Evolutionary conservation across 78 protist genomes (phyloP).

Genomic region (Andalucia godoyi): DNA sequence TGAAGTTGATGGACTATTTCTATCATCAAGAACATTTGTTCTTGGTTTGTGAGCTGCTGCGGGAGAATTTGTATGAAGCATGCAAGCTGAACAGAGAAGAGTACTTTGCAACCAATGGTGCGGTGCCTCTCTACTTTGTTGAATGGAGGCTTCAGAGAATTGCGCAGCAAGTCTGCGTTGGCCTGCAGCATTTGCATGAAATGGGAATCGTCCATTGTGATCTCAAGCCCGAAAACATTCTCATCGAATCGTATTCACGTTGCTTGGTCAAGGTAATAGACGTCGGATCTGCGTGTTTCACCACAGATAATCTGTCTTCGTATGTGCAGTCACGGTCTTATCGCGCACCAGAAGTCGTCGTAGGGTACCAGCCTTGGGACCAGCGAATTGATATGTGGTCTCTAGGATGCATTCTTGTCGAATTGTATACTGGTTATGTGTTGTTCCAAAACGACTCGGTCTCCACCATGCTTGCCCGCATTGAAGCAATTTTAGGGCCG

Average conservation of each 20-base stretch:
- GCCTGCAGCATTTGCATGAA: conserved; percentile 26
- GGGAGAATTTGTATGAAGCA: conserved; percentile 62
- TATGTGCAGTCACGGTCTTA: conserved; percentile 59
- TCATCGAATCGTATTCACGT: conserved; percentile 14
- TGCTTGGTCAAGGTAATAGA: conserved; percentile 59
- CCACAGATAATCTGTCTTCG: conserved; percentile 30
- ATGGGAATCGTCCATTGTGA: conserved; percentile 61
- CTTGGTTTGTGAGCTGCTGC: conserved; percentile 58
- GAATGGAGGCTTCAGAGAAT: conserved; percentile 47
- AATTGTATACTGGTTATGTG: conserved; percentile 50
- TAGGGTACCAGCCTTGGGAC: conserved; percentile 15
- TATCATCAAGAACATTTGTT: conserved; percentile 67
- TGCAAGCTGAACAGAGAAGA: conserved; percentile 29
- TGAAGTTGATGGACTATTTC: conserved; percentile 50
- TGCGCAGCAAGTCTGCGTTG: conserved; percentile 14
- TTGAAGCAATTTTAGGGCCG: conserved; percentile 11
- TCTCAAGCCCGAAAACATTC: conserved; percentile 75
- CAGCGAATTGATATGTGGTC: conserved; percentile 57
- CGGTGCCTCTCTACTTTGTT: too few species aligned
- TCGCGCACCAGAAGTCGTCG: conserved; percentile 65
- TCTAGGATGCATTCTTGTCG: conserved; percentile 55
- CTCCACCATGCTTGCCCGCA: conserved; percentile 9
- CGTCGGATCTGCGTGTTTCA: conserved; percentile 54
- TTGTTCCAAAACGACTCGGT: conserved; percentile 13
- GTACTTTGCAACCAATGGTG: conserved; percentile 29